Evolutionary conservation across 768 basidiomycete species (phyloP).

Genomic region (Lactifluus piperatus): DNA sequence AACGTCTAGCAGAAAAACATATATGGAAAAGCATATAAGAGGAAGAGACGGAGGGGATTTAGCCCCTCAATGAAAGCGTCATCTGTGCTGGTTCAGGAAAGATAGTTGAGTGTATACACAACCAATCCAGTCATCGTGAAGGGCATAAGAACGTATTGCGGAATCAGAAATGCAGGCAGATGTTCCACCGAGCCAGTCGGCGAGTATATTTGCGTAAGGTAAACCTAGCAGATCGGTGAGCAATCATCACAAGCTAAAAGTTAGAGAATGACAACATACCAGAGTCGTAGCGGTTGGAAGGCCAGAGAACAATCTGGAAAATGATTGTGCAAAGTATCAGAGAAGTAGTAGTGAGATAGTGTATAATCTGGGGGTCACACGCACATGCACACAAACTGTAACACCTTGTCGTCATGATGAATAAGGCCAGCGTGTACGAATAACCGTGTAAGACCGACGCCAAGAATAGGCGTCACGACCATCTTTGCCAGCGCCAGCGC

Average conservation of each 20-base stretch:
- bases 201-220: conserved; percentile 57
- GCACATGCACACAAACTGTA: conserved; percentile 63
- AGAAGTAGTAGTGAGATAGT: conserved; percentile 44
- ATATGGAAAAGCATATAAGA: background rate
- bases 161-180: conserved; percentile 53
- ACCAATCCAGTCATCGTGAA: conserved; percentile 18
- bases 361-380: conserved; percentile 35
- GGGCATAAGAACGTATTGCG: conserved; percentile 28
- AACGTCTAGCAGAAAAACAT: background rate
- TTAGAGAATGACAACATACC: background rate
- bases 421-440: conserved; percentile 43
- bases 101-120: conserved; percentile 14
- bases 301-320: conserved; percentile 20
- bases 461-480: conserved; percentile 50
- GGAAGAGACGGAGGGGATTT: background rate
- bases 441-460: conserved; percentile 43
- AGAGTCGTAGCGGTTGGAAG: conserved; percentile 18
- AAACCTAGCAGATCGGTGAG: conserved; percentile 33
- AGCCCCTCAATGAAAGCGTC: background rate
- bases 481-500: conserved; percentile 46
- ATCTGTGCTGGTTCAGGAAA: conserved; percentile 6
- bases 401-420: conserved; percentile 42
- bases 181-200: conserved; percentile 57
- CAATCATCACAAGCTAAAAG: background rate
- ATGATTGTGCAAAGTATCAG: conserved; percentile 63